Percentiles rank a stretch among this genome's conserved stretches.
These are phyloP conservation scores for Withania somnifera DNA, from an alignment of 305 asterid genomes.

Conservation along the genomic window DNA sequence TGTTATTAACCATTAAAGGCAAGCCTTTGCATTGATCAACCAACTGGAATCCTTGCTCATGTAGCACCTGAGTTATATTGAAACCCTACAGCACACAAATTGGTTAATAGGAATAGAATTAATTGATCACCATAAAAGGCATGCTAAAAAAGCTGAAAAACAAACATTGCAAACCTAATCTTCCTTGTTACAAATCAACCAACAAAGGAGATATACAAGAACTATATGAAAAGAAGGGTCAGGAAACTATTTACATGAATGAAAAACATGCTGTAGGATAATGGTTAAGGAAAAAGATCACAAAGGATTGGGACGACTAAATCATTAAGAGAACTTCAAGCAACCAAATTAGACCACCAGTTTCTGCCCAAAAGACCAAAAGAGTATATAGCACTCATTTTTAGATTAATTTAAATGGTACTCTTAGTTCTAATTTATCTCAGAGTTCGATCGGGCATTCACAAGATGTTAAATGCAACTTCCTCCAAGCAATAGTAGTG, in stretches of 20 bases:
- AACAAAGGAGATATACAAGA: not conserved
- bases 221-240: not conserved
- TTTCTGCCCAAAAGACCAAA: not conserved
- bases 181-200: not conserved
- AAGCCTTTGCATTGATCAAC: constrained; percentile 52
- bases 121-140: not conserved
- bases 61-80: constrained; percentile 38
- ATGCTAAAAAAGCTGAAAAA: not conserved
- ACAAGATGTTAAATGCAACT: not conserved
- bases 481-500: not conserved
- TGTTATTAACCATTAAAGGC: constrained; percentile 33
- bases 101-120: not conserved
- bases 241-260: not conserved
- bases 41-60: constrained; percentile 46
- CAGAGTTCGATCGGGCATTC: not conserved
- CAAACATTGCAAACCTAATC: not conserved
- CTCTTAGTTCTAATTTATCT: not conserved
- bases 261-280: not conserved
- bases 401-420: not conserved
- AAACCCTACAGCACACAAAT: constrained; percentile 35
- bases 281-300: not conserved
- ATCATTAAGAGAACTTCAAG: not conserved
- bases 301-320: not conserved
- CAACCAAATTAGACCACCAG: not conserved
- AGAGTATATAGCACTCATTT: not conserved